phyloP scores from a whole-genome alignment of 1,284 basidiomycete species.

The Tetrapyrgos nigripes region DNA sequence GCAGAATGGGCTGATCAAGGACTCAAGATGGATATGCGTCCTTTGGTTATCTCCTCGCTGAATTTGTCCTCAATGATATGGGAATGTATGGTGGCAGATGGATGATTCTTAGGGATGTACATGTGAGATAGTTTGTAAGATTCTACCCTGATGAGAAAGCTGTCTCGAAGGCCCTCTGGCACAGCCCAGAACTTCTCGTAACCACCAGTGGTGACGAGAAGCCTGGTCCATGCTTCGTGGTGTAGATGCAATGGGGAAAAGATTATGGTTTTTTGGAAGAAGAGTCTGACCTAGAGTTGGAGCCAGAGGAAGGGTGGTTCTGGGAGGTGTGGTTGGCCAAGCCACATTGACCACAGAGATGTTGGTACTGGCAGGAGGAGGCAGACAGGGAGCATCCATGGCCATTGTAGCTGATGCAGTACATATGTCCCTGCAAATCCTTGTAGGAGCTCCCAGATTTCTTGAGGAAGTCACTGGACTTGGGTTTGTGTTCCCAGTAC shows the following conservation, averaged over 20 bases:
- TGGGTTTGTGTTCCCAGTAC: too few species aligned
- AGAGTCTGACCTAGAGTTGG: too few species aligned
- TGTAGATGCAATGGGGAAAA: background rate
- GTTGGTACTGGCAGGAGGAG: too few species aligned
- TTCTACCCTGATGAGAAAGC: conserved; percentile 13
- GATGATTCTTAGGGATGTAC: conserved; percentile 12
- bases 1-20: conserved; percentile 10
- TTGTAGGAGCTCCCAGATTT: too few species aligned
- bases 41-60: conserved; percentile 14
- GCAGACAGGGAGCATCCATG: background rate
- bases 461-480: too few species aligned
- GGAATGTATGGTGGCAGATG: background rate
- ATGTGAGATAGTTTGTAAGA: background rate
- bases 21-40: conserved; percentile 11
- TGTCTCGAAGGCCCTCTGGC: conserved; percentile 2
- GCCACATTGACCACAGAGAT: too few species aligned
- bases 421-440: background rate
- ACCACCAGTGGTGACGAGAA: conserved; percentile 6
- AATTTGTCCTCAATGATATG: conserved; percentile 5
- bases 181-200: conserved; percentile 8
- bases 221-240: conserved; percentile 6
- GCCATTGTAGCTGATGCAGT: background rate
- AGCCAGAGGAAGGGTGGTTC: too few species aligned
- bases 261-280: too few species aligned
- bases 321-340: too few species aligned